Evolutionary conservation across 371 early-diverging fungal species (phyloP).

Genomic region (Mucor circinelloides): DNA sequence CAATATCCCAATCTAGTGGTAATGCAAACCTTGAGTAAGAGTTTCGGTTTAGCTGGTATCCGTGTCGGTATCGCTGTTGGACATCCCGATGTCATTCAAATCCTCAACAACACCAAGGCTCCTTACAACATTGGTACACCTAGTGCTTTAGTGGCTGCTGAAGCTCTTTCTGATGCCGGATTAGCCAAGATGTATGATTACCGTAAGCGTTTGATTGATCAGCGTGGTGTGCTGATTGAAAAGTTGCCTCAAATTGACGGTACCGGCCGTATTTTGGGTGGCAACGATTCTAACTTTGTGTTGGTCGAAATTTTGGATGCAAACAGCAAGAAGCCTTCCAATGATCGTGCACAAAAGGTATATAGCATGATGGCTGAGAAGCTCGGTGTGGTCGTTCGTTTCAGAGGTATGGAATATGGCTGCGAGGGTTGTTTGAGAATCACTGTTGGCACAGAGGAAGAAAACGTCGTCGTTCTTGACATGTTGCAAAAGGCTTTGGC

Average conservation of each 20-base stretch:
- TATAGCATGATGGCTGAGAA: constrained; percentile 86
- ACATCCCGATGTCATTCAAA: constrained; percentile 74
- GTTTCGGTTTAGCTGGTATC: constrained; percentile 96
- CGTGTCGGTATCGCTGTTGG: constrained; percentile 87
- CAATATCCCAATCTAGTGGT: constrained; percentile 93
- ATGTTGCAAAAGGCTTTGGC: constrained; percentile 50
- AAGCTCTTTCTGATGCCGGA: constrained; percentile 78
- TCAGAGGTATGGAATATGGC: constrained; percentile 89
- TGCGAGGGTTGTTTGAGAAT: constrained; percentile 93
- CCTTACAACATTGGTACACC: constrained; percentile 96
- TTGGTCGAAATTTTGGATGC: constrained; percentile 75
- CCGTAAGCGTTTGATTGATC: constrained; percentile 55
- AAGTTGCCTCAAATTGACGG: constrained; percentile 57
- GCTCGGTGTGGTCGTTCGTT: constrained; percentile 89
- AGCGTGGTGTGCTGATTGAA: constrained; percentile 68
- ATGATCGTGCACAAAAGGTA: constrained; percentile 69
- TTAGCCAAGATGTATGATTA: constrained; percentile 69
- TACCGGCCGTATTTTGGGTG: constrained; percentile 77
- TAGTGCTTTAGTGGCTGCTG: constrained; percentile 76
- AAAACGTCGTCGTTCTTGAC: constrained; percentile 65
- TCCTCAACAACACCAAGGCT: constrained; percentile 96
- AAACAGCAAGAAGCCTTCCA: constrained; percentile 59
- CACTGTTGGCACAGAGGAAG: constrained; percentile 88
- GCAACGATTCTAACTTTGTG: constrained; percentile 94
- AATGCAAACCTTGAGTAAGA: constrained; percentile 95